Evolutionary conservation across 768 basidiomycete genomes (phyloP).

Genomic region (Amanita brunnescens): DNA sequence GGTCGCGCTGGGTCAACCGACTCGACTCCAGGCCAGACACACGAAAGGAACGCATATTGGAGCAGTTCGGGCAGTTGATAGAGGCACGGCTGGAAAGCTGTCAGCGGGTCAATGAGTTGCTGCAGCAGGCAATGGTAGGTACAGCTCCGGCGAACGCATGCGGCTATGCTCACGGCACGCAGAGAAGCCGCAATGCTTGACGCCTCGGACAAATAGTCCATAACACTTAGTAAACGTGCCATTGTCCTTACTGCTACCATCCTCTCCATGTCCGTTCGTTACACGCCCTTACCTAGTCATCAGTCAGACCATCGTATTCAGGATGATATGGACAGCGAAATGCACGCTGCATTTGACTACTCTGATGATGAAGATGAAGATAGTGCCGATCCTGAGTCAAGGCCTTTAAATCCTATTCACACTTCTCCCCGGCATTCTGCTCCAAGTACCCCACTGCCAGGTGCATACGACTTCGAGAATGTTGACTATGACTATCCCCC

Average conservation of each 20-base stretch:
- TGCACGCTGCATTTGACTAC: slow-evolving; percentile 85
- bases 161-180: not conserved
- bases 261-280: slow-evolving; percentile 42
- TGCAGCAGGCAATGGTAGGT: slow-evolving; percentile 26
- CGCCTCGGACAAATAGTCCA: slow-evolving; percentile 2
- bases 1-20: slow-evolving; percentile 52
- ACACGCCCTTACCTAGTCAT: slow-evolving; percentile 60
- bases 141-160: not conserved
- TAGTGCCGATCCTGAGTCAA: slow-evolving; percentile 42
- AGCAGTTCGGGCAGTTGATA: slow-evolving; percentile 65
- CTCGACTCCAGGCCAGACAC: slow-evolving; percentile 26
- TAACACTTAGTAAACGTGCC: not conserved
- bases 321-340: slow-evolving; percentile 41
- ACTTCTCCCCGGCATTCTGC: slow-evolving; percentile 22
- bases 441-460: slow-evolving; percentile 22
- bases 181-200: not conserved
- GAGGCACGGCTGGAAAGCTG: slow-evolving; percentile 73
- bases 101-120: slow-evolving; percentile 50
- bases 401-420: slow-evolving; percentile 38
- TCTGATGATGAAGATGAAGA: slow-evolving; percentile 63
- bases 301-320: slow-evolving; percentile 35
- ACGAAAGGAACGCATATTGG: slow-evolving; percentile 41
- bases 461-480: slow-evolving; percentile 72
- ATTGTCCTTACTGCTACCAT: not conserved
- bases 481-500: slow-evolving; percentile 76